These are phyloP conservation scores for Plasmodium relictum DNA, from an alignment of 169 alveolate species.

Conservation along the genomic window DNA sequence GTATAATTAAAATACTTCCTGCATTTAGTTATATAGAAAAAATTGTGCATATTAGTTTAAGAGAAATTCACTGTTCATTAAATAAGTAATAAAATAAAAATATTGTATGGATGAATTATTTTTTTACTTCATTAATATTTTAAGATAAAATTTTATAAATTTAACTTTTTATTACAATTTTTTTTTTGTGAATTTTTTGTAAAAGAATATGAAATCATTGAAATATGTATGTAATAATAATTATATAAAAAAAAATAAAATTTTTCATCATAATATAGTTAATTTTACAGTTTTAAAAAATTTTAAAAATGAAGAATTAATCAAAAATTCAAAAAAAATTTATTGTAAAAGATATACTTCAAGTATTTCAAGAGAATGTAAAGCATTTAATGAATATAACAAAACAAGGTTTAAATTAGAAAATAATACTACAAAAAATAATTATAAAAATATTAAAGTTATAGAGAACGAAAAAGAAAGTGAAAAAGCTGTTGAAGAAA, in stretches of 20 bases:
- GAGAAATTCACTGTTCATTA: too few species aligned
- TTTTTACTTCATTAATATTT: too few species aligned
- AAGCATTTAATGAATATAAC: constrained; percentile 1
- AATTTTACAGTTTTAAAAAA: constrained; percentile 17
- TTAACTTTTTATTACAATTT: neutral
- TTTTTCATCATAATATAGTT: constrained; percentile 8
- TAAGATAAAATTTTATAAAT: too few species aligned
- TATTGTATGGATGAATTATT: too few species aligned
- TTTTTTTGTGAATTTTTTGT: constrained; percentile 1
- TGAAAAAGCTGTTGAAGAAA: constrained; percentile 74
- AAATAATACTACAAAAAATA: constrained; percentile 1
- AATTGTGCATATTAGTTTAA: too few species aligned
- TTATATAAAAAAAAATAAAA: constrained; percentile 9
- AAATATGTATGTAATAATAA: neutral
- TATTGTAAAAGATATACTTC: constrained; percentile 30
- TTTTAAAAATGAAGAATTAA: constrained; percentile 19
- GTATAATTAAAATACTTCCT: too few species aligned
- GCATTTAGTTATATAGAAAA: too few species aligned
- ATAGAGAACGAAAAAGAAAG: constrained; percentile 72
- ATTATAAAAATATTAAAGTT: constrained; percentile 56
- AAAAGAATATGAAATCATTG: neutral
- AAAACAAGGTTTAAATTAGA: neutral
- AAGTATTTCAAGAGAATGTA: constrained; percentile 26
- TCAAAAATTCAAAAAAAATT: constrained; percentile 24
- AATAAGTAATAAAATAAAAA: too few species aligned